Evolutionary conservation across 2,329 filamentous ascomycete species (phyloP).

Genomic region (Xylaria sp.): DNA sequence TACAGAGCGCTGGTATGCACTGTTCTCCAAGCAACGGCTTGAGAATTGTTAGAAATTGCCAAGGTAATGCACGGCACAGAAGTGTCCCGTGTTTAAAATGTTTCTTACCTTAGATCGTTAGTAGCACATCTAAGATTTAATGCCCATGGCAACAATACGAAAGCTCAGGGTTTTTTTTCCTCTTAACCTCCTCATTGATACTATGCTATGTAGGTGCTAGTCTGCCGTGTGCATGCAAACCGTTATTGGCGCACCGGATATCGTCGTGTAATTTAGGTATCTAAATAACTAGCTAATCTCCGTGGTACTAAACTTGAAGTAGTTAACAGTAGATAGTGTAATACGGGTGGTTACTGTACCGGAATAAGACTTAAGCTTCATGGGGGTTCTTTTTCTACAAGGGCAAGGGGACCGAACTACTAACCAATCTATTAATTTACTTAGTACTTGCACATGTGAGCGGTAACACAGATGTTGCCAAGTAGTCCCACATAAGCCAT

Average conservation of each 20-base stretch:
- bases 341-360: conserved; percentile 6
- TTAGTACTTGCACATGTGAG: not conserved
- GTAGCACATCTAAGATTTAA: not conserved
- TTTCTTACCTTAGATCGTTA: not conserved
- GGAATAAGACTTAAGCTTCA: not conserved
- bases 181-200: not conserved
- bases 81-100: conserved; percentile 1
- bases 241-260: conserved; percentile 9
- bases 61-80: conserved; percentile 27
- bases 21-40: conserved; percentile 12
- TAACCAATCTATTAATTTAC: not conserved
- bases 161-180: not conserved
- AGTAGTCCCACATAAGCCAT: not conserved
- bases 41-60: conserved; percentile 14
- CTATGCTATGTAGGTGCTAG: not conserved
- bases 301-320: conserved; percentile 18
- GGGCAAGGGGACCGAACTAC: conserved; percentile 24
- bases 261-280: conserved; percentile 13
- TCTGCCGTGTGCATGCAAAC: conserved; percentile 3
- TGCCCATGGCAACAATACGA: conserved; percentile 18
- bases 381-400: conserved; percentile 6
- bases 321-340: conserved; percentile 18
- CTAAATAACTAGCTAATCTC: not conserved
- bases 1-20: not conserved
- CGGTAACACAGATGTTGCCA: conserved; percentile 1